A percentile compares a stretch with the other conserved stretches of the same genome.
Conservation (phyloP, 2,329 filamentous ascomycete genomes). For the Pyrenochaeta sp. region DNA sequence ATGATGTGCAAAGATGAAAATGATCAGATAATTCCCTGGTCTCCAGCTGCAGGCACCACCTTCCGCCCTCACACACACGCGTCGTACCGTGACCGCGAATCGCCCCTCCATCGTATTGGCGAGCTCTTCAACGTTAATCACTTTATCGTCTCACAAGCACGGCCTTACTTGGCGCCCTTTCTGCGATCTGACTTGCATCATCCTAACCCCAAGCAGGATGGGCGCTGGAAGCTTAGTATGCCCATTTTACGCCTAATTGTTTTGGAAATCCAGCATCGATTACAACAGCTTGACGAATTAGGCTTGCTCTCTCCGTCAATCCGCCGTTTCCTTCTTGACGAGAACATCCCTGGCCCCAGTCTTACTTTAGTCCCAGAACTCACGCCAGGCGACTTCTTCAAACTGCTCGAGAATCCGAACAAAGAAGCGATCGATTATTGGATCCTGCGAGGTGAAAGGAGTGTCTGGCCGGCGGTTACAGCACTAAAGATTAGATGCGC, state of each 20-base stretch:
- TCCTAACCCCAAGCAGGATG: slow-evolving; percentile 67
- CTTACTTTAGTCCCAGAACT: slow-evolving; percentile 86
- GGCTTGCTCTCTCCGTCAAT: slow-evolving; percentile 74
- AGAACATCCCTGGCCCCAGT: slow-evolving; percentile 78
- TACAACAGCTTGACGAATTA: slow-evolving; percentile 82
- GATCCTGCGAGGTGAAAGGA: slow-evolving; percentile 84
- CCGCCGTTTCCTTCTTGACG: slow-evolving; percentile 81
- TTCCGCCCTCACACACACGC: slow-evolving; percentile 73
- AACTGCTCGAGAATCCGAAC: slow-evolving; percentile 84
- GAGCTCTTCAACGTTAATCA: slow-evolving; percentile 94
- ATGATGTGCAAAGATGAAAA: slow-evolving; percentile 81
- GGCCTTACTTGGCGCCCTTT: slow-evolving; percentile 89
- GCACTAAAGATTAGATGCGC: slow-evolving; percentile 83
- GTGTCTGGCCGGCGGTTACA: slow-evolving; percentile 88
- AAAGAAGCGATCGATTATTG: slow-evolving; percentile 80
- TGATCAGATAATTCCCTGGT: slow-evolving; percentile 78
- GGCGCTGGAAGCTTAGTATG: slow-evolving; percentile 66
- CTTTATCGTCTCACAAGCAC: slow-evolving; percentile 91
- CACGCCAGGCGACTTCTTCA: slow-evolving; percentile 74
- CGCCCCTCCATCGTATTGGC: slow-evolving; percentile 74
- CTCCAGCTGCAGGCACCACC: slow-evolving; percentile 65
- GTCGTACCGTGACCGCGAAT: slow-evolving; percentile 72
- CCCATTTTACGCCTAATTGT: slow-evolving; percentile 71
- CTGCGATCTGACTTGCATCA: slow-evolving; percentile 82
- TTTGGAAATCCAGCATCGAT: slow-evolving; percentile 79